These are phyloP conservation scores for Ogataea trehalophila DNA, from an alignment of 805 yeast species.

Conservation along the genomic window DNA sequence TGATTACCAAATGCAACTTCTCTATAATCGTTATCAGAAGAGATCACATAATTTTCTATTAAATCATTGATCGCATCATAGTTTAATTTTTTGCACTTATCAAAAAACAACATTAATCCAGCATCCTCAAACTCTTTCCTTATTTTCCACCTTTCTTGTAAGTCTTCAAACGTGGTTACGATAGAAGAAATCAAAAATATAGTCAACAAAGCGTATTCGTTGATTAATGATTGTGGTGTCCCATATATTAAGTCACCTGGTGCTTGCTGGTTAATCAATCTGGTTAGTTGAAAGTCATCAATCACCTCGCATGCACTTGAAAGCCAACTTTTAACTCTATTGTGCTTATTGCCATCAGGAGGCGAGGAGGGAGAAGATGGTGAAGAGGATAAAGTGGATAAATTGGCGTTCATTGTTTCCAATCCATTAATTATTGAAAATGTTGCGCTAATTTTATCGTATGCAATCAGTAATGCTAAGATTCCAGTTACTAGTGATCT, in stretches of 20 bases:
- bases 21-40: conserved; percentile 50
- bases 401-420: background rate
- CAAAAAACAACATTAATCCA: conserved; percentile 50
- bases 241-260: background rate
- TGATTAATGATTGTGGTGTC: conserved; percentile 14
- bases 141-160: conserved; percentile 45
- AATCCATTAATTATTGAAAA: conserved; percentile 10
- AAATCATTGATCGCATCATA: conserved; percentile 61
- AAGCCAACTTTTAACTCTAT: conserved; percentile 16
- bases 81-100: conserved; percentile 46
- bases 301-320: conserved; percentile 13
- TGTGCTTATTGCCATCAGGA: background rate
- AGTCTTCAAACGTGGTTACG: conserved; percentile 35
- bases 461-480: conserved; percentile 43
- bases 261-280: background rate
- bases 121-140: conserved; percentile 56
- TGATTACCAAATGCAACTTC: conserved; percentile 24
- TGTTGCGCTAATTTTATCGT: conserved; percentile 15
- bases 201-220: conserved; percentile 67
- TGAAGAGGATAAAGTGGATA: background rate
- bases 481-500: conserved; percentile 78
- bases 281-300: conserved; percentile 5
- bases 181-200: conserved; percentile 67
- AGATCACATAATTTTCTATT: conserved; percentile 54
- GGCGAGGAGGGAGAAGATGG: background rate